Evolutionary conservation across 768 basidiomycete species (phyloP).

Genomic region (Suillus ampliporus): DNA sequence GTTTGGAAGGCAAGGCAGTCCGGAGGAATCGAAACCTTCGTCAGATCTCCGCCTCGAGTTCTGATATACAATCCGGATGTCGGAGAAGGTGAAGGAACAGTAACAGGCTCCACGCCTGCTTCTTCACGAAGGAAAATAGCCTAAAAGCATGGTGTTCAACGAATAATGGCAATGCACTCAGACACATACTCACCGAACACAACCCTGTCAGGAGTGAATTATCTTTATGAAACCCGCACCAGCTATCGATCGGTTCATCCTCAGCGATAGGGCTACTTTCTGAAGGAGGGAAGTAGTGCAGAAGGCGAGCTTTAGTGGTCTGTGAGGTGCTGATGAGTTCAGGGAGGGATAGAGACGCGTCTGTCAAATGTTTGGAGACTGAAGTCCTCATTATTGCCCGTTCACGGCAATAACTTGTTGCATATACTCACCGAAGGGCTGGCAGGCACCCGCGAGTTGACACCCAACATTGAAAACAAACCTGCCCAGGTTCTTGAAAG

Average conservation of each 20-base stretch:
- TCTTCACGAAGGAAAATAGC: conserved; percentile 81
- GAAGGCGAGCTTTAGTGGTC: conserved; percentile 88
- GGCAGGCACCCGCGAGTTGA: conserved; percentile 84
- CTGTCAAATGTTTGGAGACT: conserved; percentile 68
- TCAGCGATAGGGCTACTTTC: conserved; percentile 45
- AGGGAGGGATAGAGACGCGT: conserved; percentile 68
- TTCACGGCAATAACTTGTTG: not conserved
- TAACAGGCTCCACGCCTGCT: conserved; percentile 43
- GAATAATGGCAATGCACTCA: conserved; percentile 3
- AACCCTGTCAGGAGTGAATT: conserved; percentile 91
- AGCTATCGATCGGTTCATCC: conserved; percentile 79
- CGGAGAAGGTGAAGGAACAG: conserved; percentile 71
- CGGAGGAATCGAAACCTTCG: conserved; percentile 84
- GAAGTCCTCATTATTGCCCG: conserved; percentile 31
- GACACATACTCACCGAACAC: conserved; percentile 66
- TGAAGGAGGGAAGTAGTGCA: conserved; percentile 93
- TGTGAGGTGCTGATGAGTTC: conserved; percentile 76
- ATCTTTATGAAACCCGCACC: conserved; percentile 96
- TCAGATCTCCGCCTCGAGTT: conserved; percentile 77
- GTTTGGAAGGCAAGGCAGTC: conserved; percentile 95
- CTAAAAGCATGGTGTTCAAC: conserved; percentile 41
- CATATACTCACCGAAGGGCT: conserved; percentile 76
- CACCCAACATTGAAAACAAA: conserved; percentile 85
- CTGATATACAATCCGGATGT: conserved; percentile 91
- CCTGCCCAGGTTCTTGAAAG: conserved; percentile 87